A percentile compares a stretch with the other conserved stretches of the same genome.
Evolutionary conservation across 495 filamentous ascomycete species (phyloP).

Genomic region (Coniosporium apollinis): DNA sequence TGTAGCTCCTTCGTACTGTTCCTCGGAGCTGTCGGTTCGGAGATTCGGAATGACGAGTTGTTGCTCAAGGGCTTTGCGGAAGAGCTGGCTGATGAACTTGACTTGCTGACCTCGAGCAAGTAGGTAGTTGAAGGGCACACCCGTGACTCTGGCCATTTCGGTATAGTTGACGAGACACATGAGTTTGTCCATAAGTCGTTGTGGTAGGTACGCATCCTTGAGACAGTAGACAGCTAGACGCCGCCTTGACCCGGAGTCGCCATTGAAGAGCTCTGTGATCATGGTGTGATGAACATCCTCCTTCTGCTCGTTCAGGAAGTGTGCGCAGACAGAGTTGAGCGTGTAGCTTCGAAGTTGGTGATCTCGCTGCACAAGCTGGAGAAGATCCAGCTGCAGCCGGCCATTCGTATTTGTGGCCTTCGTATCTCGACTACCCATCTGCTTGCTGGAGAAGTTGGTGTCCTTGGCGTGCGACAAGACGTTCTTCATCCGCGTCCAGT

Average conservation of each 20-base stretch:
- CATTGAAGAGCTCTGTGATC: slow-evolving; percentile 96
- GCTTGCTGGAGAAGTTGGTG: slow-evolving; percentile 87
- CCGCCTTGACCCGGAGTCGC: slow-evolving; percentile 77
- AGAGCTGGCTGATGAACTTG: slow-evolving; percentile 94
- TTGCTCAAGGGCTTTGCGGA: slow-evolving; percentile 83
- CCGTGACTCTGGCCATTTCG: slow-evolving; percentile 98
- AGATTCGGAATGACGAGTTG: slow-evolving; percentile 85
- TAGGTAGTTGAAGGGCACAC: slow-evolving; percentile 92
- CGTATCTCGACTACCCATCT: slow-evolving; percentile 94
- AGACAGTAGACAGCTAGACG: slow-evolving; percentile 90
- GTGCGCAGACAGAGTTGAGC: slow-evolving; percentile 88
- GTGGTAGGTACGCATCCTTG: slow-evolving; percentile 93
- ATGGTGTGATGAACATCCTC: slow-evolving; percentile 98
- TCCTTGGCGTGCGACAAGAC: slow-evolving; percentile 50
- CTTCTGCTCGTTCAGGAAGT: slow-evolving; percentile 95
- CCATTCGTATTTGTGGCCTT: slow-evolving; percentile 90
- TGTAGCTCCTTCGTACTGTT: slow-evolving; percentile 94
- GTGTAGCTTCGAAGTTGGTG: slow-evolving; percentile 94
- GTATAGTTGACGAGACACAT: slow-evolving; percentile 97
- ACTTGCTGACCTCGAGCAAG: slow-evolving; percentile 88
- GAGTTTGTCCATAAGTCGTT: slow-evolving; percentile 89
- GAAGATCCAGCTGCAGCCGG: slow-evolving; percentile 77
- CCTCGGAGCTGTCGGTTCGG: slow-evolving; percentile 39
- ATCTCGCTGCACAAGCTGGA: slow-evolving; percentile 87
- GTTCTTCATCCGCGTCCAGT: slow-evolving; percentile 60